Conservation (phyloP, 768 basidiomycete genomes). For the Psilocybe azurescens region DNA sequence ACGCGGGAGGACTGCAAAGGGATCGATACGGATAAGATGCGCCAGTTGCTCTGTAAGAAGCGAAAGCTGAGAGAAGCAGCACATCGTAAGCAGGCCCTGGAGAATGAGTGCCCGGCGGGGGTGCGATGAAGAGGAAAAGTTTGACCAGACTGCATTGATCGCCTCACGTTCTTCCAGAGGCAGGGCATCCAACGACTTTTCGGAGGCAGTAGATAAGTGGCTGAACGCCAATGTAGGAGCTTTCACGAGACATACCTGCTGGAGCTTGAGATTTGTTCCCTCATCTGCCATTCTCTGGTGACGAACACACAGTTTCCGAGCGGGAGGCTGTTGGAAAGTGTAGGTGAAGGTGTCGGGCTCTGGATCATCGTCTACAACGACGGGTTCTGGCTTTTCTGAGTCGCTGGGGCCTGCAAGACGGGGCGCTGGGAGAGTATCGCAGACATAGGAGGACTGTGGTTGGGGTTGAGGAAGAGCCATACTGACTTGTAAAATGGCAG, state of each 20-base stretch:
- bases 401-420: slow-evolving; percentile 45
- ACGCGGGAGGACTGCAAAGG: slow-evolving; percentile 87
- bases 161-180: slow-evolving; percentile 85
- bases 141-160: slow-evolving; percentile 94
- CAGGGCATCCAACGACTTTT: slow-evolving; percentile 87
- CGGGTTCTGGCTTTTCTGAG: slow-evolving; percentile 16
- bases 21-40: slow-evolving; percentile 95
- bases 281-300: slow-evolving; percentile 98
- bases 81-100: slow-evolving; percentile 97
- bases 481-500: slow-evolving; percentile 1
- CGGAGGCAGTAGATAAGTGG: slow-evolving; percentile 15
- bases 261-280: slow-evolving; percentile 89
- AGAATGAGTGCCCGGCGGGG: slow-evolving; percentile 92
- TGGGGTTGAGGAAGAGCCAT: slow-evolving; percentile 14
- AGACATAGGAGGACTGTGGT: slow-evolving; percentile 50
- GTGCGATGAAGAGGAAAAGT: slow-evolving; percentile 94
- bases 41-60: slow-evolving; percentile 92
- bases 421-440: slow-evolving; percentile 75
- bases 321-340: slow-evolving; percentile 44
- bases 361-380: slow-evolving; percentile 36
- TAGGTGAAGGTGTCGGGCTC: slow-evolving; percentile 34
- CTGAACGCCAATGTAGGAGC: neutral
- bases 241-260: slow-evolving; percentile 59
- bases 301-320: slow-evolving; percentile 85
- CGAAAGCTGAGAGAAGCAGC: slow-evolving; percentile 97